Evolutionary conservation across 2,329 filamentous ascomycete genomes (phyloP), one percentile per base, ranked within the genome.

Genomic region (Aureobasidium zeae): DNA sequence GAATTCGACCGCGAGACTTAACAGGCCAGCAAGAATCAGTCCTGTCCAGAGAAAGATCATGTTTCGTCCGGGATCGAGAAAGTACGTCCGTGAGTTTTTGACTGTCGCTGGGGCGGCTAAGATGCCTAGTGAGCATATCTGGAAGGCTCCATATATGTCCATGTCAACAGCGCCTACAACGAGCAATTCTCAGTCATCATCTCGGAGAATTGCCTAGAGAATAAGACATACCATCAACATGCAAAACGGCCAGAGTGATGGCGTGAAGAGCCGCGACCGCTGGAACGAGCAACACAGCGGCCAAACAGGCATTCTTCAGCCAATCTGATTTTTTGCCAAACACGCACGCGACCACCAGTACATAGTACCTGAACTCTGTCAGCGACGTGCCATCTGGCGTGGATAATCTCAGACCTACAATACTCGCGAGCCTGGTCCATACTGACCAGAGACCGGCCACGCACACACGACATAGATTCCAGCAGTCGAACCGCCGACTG

Each of bases 61-160:
- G 49, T 81, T 81, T 25, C 79, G 67, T 2, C 77, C 78, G 0
- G 74, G 74, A 16, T 74, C 70, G 41, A 76, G 67, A 55, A 81
- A 82, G 54, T 83, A 83, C 0, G 78, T 83, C 12, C 61, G 61
- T 1, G 78, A 82, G 31, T 78, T 57, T 48, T 71, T 68, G 16
- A 79, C 76, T 0, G 77, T 80, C 0, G 77, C 67, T 0, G 79
- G 79, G 3, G 75, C 79, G 1, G 76, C 74, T 3, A 83, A 52
- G 12, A 82, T 77, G 10, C 76, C 79, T 26, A 83, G 77, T 0
- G 78, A 69, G 47, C 79, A 83, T 0, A 82, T 57, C 50, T 83
- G 79, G 49, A 83, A 81, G 7, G 77, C 77, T 1, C 79, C 79
- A 45, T 73, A 83, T 3, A 83, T 65, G 51, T 83, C 79, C 71